Base-by-base conservation (phyloP, 768 basidiomycete species). In the Collybia mongolica region DNA sequence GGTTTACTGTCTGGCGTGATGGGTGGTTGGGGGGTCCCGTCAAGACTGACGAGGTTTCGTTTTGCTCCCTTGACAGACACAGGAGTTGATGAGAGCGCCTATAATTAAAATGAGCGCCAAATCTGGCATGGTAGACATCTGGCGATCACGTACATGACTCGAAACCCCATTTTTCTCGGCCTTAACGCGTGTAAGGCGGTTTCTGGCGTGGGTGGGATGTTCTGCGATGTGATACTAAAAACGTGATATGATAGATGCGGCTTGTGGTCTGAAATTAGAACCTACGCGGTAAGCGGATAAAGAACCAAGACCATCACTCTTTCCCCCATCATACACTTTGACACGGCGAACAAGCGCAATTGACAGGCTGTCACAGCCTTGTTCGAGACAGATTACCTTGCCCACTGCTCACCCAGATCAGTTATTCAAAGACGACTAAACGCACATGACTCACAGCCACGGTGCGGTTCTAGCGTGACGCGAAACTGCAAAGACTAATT, bases 241-340 rank as follows among this genome's bases (percentile, higher is more conserved):
- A 39, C 28, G 26, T 46, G 54, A 28, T 46, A 26, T 20, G 28
- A 46, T 20, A 37, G n/a, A 29, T 23, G 43, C 11, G 11, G 14
- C 11, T 32, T 32, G 5, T 12, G 24, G 36, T 39, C 6, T 15
- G 6, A 49, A 18, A 42, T 51, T 18, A 24, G 55, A 18, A 64
- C 72, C 46, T 60, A 79, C 81, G 46, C 72, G 65, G 60, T 76
- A 82, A 1, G 71, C 61, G n/a, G 66, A 63, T 35, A 83, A 57
- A 7, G 73, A 74, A 18, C 79, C 80, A 46, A 80, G 54, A 18
- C 81, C 79, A 19, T 67, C 66, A 15, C 44, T 46, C 53, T 59
- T 61, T 11, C 79, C 77, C n/a, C 76, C 74, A 59, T 77, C 76
- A 3, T 54, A 48, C 1, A 52, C 52, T 24, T 58, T 63, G 15